Evolutionary conservation across 2,329 filamentous ascomycete genomes (phyloP).

Genomic region (Neonectria sp.): DNA sequence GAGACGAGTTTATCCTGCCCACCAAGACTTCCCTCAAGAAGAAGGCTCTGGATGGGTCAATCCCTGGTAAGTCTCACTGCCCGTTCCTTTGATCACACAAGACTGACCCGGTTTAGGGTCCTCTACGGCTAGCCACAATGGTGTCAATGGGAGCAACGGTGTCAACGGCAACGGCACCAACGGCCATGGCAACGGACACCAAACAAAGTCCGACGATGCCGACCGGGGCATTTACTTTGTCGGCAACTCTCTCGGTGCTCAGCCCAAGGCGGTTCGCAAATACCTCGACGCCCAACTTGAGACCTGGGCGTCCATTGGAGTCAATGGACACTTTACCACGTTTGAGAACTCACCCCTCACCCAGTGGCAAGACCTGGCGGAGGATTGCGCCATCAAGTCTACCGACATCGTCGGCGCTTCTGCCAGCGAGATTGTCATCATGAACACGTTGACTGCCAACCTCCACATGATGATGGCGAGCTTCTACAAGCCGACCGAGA

Average conservation of each 20-base stretch:
- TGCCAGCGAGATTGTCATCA: constrained; percentile 83
- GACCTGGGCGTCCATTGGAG: constrained; percentile 88
- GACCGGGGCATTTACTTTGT: constrained; percentile 80
- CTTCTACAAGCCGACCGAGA: constrained; percentile 81
- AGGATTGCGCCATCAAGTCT: constrained; percentile 78
- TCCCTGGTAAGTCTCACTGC: constrained; percentile 54
- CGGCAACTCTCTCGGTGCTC: constrained; percentile 90
- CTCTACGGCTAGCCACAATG: constrained; percentile 34
- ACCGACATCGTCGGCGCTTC: constrained; percentile 82
- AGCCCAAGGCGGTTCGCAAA: constrained; percentile 77
- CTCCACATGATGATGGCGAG: constrained; percentile 87
- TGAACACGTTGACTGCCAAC: constrained; percentile 90
- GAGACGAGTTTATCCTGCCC: constrained; percentile 83
- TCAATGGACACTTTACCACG: constrained; percentile 84
- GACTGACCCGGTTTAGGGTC: constrained; percentile 20
- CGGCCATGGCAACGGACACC: constrained; percentile 39
- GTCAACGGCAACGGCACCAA: constrained; percentile 46
- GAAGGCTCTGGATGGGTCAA: constrained; percentile 66
- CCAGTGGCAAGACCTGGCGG: constrained; percentile 85
- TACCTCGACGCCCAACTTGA: constrained; percentile 82
- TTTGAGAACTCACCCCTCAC: constrained; percentile 77
- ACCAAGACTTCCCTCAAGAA: constrained; percentile 80
- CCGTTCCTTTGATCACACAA: not conserved
- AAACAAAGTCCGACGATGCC: constrained; percentile 49
- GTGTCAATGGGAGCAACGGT: constrained; percentile 36